Evolutionary conservation across 768 basidiomycete genomes (phyloP).

Genomic region (Pulveroboletus sp.): DNA sequence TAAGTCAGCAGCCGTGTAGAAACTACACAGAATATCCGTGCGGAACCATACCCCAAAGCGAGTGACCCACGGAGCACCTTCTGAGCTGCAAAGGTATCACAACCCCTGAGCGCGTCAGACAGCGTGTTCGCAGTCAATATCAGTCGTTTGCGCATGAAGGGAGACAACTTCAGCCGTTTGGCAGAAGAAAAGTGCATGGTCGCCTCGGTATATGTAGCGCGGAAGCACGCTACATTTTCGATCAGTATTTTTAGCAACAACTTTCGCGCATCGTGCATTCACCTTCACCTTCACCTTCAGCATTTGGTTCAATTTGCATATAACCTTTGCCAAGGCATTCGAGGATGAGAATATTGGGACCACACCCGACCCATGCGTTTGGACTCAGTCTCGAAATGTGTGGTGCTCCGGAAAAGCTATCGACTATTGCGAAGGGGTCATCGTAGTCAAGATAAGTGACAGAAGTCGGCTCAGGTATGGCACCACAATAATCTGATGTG

Average conservation of each 20-base stretch:
- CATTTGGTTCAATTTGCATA: slow-evolving; percentile 52
- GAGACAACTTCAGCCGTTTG: slow-evolving; percentile 42
- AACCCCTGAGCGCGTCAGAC: slow-evolving; percentile 57
- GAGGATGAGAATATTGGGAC: slow-evolving; percentile 63
- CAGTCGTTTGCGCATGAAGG: slow-evolving; percentile 47
- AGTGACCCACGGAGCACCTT: slow-evolving; percentile 52
- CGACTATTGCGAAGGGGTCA: slow-evolving; percentile 60
- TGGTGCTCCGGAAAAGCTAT: slow-evolving; percentile 46
- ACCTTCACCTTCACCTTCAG: slow-evolving; percentile 39
- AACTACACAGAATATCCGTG: background rate
- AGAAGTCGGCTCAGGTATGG: slow-evolving; percentile 51
- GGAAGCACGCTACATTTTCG: slow-evolving; percentile 32
- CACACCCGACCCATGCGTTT: slow-evolving; percentile 79
- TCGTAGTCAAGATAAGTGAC: slow-evolving; percentile 76
- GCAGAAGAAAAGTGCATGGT: slow-evolving; percentile 44
- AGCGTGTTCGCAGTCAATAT: slow-evolving; percentile 54
- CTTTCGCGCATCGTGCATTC: background rate
- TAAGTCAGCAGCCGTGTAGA: slow-evolving; percentile 1
- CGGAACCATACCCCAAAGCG: slow-evolving; percentile 42
- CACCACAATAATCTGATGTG: slow-evolving; percentile 21
- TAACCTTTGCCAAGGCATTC: slow-evolving; percentile 70
- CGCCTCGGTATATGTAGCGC: slow-evolving; percentile 52
- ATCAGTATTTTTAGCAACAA: slow-evolving; percentile 2
- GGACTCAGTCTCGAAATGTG: slow-evolving; percentile 51
- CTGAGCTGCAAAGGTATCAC: slow-evolving; percentile 58